phyloP scores from a whole-genome alignment of 371 early-diverging fungal genomes.

The Mortierella sp. region DNA sequence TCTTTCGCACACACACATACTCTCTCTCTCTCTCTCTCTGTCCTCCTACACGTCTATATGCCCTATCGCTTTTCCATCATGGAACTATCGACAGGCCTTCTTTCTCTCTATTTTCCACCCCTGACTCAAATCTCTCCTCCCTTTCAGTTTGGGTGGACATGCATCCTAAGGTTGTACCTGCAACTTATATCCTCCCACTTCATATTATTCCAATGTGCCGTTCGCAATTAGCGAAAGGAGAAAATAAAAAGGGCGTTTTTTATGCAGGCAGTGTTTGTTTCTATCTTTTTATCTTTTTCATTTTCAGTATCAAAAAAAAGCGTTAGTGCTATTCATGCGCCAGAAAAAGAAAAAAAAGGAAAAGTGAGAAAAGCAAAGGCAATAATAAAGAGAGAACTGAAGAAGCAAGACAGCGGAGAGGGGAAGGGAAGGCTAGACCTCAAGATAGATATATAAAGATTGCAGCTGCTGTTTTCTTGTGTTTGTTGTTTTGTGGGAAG shows the following conservation, averaged over 20 bases:
- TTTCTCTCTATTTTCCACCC: neutral
- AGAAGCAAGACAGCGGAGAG: neutral
- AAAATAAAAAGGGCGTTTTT: too few relatives aligned
- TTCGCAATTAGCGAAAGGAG: neutral
- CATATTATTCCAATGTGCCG: neutral
- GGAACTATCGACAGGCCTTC: neutral
- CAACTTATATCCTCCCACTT: neutral
- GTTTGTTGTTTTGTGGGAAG: neutral
- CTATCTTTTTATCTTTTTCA: neutral
- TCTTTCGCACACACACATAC: neutral
- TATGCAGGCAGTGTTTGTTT: neutral
- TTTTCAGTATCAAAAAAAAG: neutral
- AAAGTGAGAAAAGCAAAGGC: neutral
- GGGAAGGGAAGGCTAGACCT: neutral
- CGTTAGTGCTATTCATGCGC: neutral
- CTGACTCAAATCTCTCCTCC: neutral
- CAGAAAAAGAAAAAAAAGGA: neutral
- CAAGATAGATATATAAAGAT: neutral
- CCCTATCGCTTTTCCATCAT: neutral
- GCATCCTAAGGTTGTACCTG: slow-evolving; percentile 1
- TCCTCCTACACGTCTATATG: neutral
- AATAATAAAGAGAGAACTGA: neutral
- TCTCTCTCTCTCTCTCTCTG: neutral
- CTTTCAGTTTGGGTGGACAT: neutral
- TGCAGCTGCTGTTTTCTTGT: neutral